phyloP scores from a whole-genome alignment of 768 basidiomycete species.

The Hortiboletus campestris region DNA sequence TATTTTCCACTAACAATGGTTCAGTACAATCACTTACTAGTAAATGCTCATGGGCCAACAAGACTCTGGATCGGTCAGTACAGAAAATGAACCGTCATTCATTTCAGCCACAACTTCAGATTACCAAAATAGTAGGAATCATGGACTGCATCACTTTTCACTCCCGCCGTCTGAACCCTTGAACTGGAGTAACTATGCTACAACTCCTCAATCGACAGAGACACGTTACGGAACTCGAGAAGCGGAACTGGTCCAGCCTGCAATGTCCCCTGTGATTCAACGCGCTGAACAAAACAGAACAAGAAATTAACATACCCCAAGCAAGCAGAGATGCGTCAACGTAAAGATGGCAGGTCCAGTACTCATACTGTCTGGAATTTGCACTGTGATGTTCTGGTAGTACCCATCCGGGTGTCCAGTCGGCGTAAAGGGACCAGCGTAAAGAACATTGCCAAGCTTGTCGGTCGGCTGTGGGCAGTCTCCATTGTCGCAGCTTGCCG shows the following conservation, averaged over 20 bases:
- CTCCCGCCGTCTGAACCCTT: background rate
- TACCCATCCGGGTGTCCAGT: constrained; percentile 16
- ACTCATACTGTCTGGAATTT: background rate
- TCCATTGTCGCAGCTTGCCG: constrained; percentile 18
- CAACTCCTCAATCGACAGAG: constrained; percentile 11
- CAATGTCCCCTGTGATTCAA: background rate
- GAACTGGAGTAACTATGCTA: background rate
- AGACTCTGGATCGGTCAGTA: too few species aligned
- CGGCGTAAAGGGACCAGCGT: constrained; percentile 29
- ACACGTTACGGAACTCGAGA: constrained; percentile 27
- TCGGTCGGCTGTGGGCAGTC: constrained; percentile 22
- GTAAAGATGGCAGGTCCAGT: constrained; percentile 29
- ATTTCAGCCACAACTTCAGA: too few species aligned
- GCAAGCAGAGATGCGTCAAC: constrained; percentile 29
- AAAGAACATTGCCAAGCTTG: constrained; percentile 26
- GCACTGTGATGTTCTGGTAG: constrained; percentile 31
- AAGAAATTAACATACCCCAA: constrained; percentile 21
- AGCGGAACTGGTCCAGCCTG: constrained; percentile 26
- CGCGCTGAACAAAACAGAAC: background rate
- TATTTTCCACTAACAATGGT: too few species aligned
- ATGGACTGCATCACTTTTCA: background rate
- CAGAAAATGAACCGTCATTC: too few species aligned
- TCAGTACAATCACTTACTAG: too few species aligned
- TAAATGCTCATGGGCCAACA: too few species aligned
- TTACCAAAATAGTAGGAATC: too few species aligned